Conservation (phyloP, 129 eudicot species). For the Centaurea solstitialis region DNA sequence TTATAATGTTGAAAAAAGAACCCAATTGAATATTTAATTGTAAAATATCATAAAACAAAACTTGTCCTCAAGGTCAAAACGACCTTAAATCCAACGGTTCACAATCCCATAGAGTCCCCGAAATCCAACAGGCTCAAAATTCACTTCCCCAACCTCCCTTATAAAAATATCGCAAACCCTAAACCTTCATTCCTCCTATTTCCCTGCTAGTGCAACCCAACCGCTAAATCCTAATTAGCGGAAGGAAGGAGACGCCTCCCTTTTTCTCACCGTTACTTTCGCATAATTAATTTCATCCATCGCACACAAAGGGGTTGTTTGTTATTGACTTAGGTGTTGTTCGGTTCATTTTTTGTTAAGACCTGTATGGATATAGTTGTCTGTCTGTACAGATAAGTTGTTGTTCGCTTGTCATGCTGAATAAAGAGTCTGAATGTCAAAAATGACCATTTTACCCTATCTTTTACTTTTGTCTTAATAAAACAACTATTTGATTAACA, state of each 20-base stretch:
- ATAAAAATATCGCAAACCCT: slow-evolving; percentile 32
- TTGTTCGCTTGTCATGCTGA: too few species aligned
- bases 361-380: too few species aligned
- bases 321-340: too few species aligned
- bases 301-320: too few species aligned
- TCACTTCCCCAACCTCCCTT: slow-evolving; percentile 8
- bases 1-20: too few species aligned
- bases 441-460: too few species aligned
- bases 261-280: not conserved
- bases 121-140: slow-evolving; percentile 52
- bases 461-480: too few species aligned
- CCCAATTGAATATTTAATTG: not conserved
- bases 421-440: too few species aligned
- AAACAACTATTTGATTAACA: too few species aligned
- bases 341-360: too few species aligned
- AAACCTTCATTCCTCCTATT: slow-evolving; percentile 48
- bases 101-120: slow-evolving; percentile 2
- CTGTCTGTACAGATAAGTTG: too few species aligned
- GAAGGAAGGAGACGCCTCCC: slow-evolving; percentile 23
- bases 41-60: not conserved
- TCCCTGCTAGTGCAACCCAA: slow-evolving; percentile 34
- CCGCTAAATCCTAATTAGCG: slow-evolving; percentile 33
- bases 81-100: slow-evolving; percentile 30
- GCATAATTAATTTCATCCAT: not conserved
- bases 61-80: not conserved